Percentiles rank a stretch among this genome's conserved stretches.
phyloP scores from a whole-genome alignment of 495 filamentous ascomycete species.

The Aspergillus panamensis region DNA sequence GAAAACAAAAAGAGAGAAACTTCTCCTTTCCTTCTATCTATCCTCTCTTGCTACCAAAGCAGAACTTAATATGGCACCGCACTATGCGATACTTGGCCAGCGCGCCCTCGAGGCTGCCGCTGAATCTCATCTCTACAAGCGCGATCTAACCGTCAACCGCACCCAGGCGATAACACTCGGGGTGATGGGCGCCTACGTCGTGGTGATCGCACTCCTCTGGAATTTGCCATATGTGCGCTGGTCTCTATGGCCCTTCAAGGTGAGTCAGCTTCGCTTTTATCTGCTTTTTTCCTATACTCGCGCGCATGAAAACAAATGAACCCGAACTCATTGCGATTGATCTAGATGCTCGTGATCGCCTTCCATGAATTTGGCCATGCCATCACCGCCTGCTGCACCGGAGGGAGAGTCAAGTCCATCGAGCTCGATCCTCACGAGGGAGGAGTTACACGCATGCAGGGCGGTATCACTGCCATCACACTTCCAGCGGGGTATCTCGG shows the following conservation, averaged over 20 bases:
- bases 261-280: constrained; percentile 29
- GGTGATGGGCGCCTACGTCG: constrained; percentile 64
- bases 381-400: constrained; percentile 66
- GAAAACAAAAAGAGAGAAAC: background rate
- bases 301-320: background rate
- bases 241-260: constrained; percentile 81
- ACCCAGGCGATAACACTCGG: constrained; percentile 73
- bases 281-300: too few relatives aligned
- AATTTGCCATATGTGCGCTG: constrained; percentile 72
- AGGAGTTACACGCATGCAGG: constrained; percentile 74
- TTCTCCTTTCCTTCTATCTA: background rate
- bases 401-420: constrained; percentile 70
- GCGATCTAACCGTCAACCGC: constrained; percentile 61
- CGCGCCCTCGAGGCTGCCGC: constrained; percentile 25
- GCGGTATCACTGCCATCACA: constrained; percentile 69
- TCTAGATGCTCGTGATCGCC: constrained; percentile 73
- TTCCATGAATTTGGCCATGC: constrained; percentile 84
- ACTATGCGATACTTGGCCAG: constrained; percentile 26
- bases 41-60: background rate
- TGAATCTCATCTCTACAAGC: constrained; percentile 34
- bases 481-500: constrained; percentile 76
- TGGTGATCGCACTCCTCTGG: constrained; percentile 72
- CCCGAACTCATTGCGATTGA: background rate
- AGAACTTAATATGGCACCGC: constrained; percentile 32
- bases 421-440: constrained; percentile 66